Conservation (phyloP, 2,329 filamentous ascomycete genomes). For the Botrytis fragariae region DNA sequence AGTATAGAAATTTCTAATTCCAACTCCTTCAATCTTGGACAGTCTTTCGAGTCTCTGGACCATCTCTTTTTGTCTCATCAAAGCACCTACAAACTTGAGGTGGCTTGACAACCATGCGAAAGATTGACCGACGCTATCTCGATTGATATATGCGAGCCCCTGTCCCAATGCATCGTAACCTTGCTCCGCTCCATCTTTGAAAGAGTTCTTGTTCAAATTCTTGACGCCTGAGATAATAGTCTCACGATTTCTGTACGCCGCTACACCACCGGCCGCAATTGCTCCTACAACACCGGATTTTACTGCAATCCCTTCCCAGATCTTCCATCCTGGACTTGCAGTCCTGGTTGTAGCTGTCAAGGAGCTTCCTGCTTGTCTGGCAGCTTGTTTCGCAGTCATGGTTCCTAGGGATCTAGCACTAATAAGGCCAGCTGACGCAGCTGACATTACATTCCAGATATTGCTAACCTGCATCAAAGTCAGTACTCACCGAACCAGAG, state of each 20-base stretch:
- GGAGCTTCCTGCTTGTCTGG: conserved; percentile 27
- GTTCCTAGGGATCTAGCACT: conserved; percentile 34
- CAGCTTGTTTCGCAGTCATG: conserved; percentile 27
- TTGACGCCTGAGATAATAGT: conserved; percentile 55
- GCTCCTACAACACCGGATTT: conserved; percentile 79
- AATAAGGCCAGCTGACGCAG: conserved; percentile 50
- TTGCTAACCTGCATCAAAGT: conserved; percentile 47
- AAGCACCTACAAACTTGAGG: conserved; percentile 78
- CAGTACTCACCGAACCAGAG: not conserved
- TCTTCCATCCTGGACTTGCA: conserved; percentile 45
- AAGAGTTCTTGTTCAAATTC: conserved; percentile 38
- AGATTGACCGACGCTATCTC: conserved; percentile 61
- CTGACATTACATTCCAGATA: conserved; percentile 58
- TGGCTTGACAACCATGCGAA: conserved; percentile 79
- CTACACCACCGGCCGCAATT: conserved; percentile 76
- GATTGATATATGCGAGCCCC: conserved; percentile 56
- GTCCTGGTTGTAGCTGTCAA: conserved; percentile 24
- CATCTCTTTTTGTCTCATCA: conserved; percentile 72
- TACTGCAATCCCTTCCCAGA: conserved; percentile 66
- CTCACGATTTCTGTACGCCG: conserved; percentile 75
- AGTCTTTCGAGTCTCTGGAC: conserved; percentile 64
- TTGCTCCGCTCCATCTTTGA: conserved; percentile 45
- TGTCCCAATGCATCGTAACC: conserved; percentile 40
- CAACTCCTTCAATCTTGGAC: conserved; percentile 59
- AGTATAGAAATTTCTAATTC: conserved; percentile 73